A percentile compares a stretch with the other conserved stretches of the same genome.
Conservation (phyloP, 345 rosid species). For the Rhizophora apiculata region DNA sequence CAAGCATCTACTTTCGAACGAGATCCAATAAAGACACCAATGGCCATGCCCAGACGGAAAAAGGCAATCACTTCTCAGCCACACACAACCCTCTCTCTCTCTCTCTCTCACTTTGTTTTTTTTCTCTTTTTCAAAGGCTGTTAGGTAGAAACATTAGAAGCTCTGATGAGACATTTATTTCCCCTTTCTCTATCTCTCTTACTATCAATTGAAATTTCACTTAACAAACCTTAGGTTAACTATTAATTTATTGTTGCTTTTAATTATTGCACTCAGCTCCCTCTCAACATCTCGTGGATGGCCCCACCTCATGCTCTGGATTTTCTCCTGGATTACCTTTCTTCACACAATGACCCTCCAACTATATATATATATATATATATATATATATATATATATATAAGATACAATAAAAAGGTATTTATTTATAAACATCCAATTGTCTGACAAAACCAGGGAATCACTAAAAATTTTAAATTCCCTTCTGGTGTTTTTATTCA, state of each 20-base stretch:
- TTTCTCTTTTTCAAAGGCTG: slow-evolving; percentile 36
- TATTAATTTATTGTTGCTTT: not conserved
- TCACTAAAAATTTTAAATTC: too few relatives aligned
- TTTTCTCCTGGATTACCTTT: not conserved
- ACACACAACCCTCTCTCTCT: not conserved
- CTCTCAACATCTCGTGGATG: slow-evolving; percentile 49
- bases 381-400: not conserved
- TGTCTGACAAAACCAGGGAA: too few relatives aligned
- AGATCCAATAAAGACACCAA: not conserved
- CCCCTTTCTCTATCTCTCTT: not conserved
- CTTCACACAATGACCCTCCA: not conserved
- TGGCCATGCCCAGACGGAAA: slow-evolving; percentile 5
- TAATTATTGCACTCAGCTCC: slow-evolving; percentile 25
- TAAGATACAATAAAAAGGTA: not conserved
- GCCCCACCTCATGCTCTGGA: not conserved
- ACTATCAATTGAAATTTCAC: not conserved
- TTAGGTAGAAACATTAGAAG: slow-evolving; percentile 51
- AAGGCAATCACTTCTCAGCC: slow-evolving; percentile 26
- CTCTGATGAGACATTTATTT: slow-evolving; percentile 34
- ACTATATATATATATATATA: not conserved
- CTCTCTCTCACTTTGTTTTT: not conserved
- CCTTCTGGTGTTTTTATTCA: too few relatives aligned
- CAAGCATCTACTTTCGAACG: not conserved
- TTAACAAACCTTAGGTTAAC: not conserved
- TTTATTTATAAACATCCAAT: too few relatives aligned